Base-by-base conservation (phyloP, 2,329 filamentous ascomycete species). In the Botryotinia calthae region DNA sequence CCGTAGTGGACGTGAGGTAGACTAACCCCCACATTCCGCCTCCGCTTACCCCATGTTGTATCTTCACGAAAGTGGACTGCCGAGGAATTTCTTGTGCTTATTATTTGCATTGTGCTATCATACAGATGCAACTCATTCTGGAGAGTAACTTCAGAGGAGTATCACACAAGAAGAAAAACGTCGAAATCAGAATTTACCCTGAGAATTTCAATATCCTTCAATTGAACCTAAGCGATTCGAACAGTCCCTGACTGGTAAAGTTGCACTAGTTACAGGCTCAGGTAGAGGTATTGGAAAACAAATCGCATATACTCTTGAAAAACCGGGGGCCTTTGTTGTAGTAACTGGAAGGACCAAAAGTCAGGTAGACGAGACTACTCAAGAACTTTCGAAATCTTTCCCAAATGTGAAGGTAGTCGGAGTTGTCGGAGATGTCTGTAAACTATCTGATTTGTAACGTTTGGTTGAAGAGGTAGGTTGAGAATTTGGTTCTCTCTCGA, bases 221-320 rank as follows among this genome's bases (percentile, higher is more conserved):
- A 76, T 76, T 44, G 74, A 74, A 46, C 74, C 74, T n/a, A 42
- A 72, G 22, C 68, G 70, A 9, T 76, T 75, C 34, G 72, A 70
- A 34, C 48, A 66, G 3, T 61, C 73, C 4, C 42, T 75, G 8
- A 42, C 31, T 34, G 71, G 74, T 14, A 76, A 75, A 70, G 73
- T 76, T 63, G 75, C 74, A 31, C 71, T 76, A 34, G 73, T 76
- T 10, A 76, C 75, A 28, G 75, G 75, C 4, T 73, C 73, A 31
- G 73, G 74, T 20, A 70, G 75, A 70, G 75, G 75, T 9, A 76
- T 76, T 66, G 74, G 75, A 25, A 70, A 67, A 54, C 72, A 73
- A n/a, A 75, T 76, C 6, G 73, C 70, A 65, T 66, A 75, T 37
- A 71, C 73, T n/a, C 69, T 76, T 51, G 74, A 74, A 54, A 74